phyloP scores from a whole-genome alignment of 192 early-diverging fungal genomes.

The Coemansia sp. region DNA sequence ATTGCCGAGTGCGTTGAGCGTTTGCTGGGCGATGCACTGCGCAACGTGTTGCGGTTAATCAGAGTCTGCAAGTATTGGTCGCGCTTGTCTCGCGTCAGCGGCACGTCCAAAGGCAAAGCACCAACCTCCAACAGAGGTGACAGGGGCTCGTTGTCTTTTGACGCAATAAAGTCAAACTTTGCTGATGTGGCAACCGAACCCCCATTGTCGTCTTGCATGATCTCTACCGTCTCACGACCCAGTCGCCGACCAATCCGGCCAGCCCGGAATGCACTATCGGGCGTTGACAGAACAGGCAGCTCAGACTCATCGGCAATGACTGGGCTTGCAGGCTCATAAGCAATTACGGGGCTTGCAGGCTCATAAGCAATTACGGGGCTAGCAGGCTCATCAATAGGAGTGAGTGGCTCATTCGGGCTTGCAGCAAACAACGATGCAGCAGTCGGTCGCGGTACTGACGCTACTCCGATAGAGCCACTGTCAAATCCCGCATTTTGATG shows the following conservation, averaged over 20 bases:
- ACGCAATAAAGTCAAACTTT: background rate
- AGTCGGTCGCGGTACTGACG: constrained; percentile 24
- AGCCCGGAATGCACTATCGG: constrained; percentile 9
- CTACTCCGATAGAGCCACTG: constrained; percentile 19
- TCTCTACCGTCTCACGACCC: constrained; percentile 37
- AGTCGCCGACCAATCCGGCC: constrained; percentile 46
- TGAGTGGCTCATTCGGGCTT: background rate
- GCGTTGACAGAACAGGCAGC: background rate
- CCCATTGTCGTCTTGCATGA: constrained; percentile 28
- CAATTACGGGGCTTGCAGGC: background rate
- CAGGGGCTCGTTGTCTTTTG: background rate
- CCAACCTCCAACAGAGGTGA: background rate
- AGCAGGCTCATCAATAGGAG: background rate
- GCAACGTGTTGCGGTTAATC: constrained; percentile 50
- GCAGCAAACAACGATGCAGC: constrained; percentile 36
- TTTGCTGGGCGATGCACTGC: constrained; percentile 32
- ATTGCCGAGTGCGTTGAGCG: constrained; percentile 24
- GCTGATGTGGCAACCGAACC: constrained; percentile 2
- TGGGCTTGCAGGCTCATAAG: background rate
- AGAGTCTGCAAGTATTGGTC: constrained; percentile 54
- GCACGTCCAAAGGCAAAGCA: constrained; percentile 26
- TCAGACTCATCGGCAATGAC: background rate
- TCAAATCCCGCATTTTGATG: constrained; percentile 17
- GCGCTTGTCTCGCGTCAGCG: constrained; percentile 51
- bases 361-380: background rate